Evolutionary conservation across 129 eudicot species (phyloP), one percentile per base, ranked within the genome.

Genomic region (Deinandra increscens): DNA sequence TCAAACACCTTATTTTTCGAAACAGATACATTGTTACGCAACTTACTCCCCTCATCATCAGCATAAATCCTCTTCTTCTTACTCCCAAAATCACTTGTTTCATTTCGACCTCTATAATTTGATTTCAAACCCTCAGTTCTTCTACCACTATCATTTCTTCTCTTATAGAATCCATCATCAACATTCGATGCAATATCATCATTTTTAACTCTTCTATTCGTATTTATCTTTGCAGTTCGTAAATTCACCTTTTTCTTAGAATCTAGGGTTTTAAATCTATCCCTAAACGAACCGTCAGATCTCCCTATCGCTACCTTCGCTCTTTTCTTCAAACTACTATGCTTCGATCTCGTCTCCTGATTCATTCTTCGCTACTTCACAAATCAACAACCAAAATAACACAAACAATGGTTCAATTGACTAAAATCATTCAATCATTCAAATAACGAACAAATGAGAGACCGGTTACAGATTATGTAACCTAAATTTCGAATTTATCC

Each of bases 61-160:
- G 79, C 84, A 76, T 64, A 56, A 49, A 64, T 51, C 19, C 84
- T 80, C 81, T 75, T 82, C 77, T 76, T 77, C 70, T 71, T 83
- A 20, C 14, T 17, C 59, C 67, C 83, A 45, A 55, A 75, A 7
- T 59, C 60, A 18, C 74, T 41, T 53, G 31, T 53, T 61, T 74
- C 83, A 62, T 66, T 65, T 42, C 68, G 44, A 41, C 37, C 75
- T 58, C 44, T 50, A 69, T 19, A 50, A 54, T 23, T 65, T 29
- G 39, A 50, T 31, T 67, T 82, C 49, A 69, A 20, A 56, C 68
- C 60, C 20, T 56, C 71, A 53, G 9, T 51, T 72, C 66, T 68
- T 49, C 31, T 26, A 26, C 31, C 31, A 3, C 31, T 26, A 26
- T 26, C 31, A 26, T 26, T 26, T 26, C 49, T 56, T 13, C 61